Conservation (phyloP, 2,329 filamentous ascomycete species). For the Botryotinia globosa region DNA sequence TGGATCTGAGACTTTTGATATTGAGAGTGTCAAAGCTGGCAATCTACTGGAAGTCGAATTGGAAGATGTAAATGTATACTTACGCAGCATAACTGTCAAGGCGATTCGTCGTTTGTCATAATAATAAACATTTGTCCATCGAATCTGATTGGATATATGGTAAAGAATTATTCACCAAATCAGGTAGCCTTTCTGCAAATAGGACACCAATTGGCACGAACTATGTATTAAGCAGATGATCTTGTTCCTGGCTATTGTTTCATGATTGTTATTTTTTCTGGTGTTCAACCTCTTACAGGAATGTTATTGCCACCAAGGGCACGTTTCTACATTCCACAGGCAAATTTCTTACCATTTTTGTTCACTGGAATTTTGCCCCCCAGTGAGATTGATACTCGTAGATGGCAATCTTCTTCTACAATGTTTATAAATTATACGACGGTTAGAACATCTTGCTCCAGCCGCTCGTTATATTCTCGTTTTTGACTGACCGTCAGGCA, state of each 20-base stretch:
- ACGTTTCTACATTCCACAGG: conserved; percentile 1
- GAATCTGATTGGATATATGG: not conserved
- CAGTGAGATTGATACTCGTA: not conserved
- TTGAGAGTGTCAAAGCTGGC: conserved; percentile 44
- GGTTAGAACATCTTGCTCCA: not conserved
- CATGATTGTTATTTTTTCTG: not conserved
- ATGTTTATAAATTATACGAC: not conserved
- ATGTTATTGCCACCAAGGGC: not conserved
- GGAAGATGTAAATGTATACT: conserved; percentile 51
- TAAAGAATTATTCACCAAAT: not conserved
- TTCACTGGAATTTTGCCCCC: conserved; percentile 11
- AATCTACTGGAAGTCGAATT: conserved; percentile 57
- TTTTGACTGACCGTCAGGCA: not conserved
- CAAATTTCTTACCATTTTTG: not conserved
- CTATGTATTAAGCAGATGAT: not conserved
- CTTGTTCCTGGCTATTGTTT: not conserved
- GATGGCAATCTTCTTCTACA: not conserved
- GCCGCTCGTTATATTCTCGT: not conserved
- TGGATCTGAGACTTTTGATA: not conserved
- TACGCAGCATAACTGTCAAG: conserved; percentile 47
- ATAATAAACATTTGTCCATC: not conserved
- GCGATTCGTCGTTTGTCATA: conserved; percentile 37
- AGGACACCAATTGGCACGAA: not conserved
- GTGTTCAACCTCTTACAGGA: not conserved
- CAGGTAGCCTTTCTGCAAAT: not conserved